phyloP scores from a whole-genome alignment of 345 rosid species.

The Linum usitatissimum region DNA sequence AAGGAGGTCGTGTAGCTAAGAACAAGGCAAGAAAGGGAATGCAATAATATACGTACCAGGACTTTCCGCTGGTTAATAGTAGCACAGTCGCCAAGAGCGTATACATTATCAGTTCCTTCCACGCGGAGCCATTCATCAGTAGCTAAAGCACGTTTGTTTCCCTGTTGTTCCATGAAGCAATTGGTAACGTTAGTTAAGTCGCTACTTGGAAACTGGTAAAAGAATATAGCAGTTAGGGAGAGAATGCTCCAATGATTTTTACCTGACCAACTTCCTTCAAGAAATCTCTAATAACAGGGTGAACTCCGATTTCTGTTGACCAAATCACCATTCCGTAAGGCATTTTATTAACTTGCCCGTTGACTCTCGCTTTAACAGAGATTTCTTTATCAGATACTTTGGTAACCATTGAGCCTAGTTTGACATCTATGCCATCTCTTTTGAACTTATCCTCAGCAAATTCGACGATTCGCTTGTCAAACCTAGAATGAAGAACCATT shows the following conservation, averaged over 20 bases:
- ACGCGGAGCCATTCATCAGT: slow-evolving; percentile 98
- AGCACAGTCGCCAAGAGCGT: slow-evolving; percentile 99
- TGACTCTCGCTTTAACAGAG: slow-evolving; percentile 57
- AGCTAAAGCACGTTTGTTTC: slow-evolving; percentile 76
- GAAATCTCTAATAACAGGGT: slow-evolving; percentile 68
- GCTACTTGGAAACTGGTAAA: neutral
- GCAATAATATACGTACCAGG: slow-evolving; percentile 79
- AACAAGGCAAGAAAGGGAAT: neutral
- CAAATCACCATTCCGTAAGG: slow-evolving; percentile 97
- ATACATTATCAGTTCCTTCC: slow-evolving; percentile 53
- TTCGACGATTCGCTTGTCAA: slow-evolving; percentile 92
- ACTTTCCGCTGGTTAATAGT: slow-evolving; percentile 92
- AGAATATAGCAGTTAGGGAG: neutral
- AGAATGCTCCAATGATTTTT: neutral
- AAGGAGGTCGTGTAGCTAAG: neutral
- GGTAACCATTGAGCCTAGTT: slow-evolving; percentile 86
- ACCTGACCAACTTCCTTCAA: slow-evolving; percentile 96
- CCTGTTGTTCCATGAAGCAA: slow-evolving; percentile 34
- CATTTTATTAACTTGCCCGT: slow-evolving; percentile 41
- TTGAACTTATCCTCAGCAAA: slow-evolving; percentile 83
- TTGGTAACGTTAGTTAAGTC: neutral
- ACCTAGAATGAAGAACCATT: slow-evolving; percentile 38
- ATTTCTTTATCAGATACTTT: slow-evolving; percentile 72
- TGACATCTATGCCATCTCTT: slow-evolving; percentile 86
- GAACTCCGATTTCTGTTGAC: slow-evolving; percentile 97